These are phyloP conservation scores for Fusarium mundagurra DNA, from an alignment of 2,329 filamentous ascomycete species.

Conservation along the genomic window DNA sequence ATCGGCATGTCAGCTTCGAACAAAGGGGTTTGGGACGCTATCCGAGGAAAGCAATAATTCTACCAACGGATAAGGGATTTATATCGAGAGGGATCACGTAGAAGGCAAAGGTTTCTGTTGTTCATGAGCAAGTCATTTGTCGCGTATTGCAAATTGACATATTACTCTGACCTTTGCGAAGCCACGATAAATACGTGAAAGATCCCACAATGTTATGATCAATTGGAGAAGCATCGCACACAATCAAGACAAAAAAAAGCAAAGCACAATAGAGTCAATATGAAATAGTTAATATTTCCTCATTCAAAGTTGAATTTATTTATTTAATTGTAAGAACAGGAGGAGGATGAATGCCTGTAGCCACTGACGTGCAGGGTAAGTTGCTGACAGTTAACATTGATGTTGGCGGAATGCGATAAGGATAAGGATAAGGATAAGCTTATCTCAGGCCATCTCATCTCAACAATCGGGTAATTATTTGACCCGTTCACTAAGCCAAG, in stretches of 20 bases:
- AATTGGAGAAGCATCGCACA: accelerated
- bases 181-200: no score
- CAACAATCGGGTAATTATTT: background rate
- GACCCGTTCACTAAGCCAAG: background rate
- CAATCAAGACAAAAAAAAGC: accelerated
- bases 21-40: no score
- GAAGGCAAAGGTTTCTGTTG: accelerated
- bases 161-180: no score
- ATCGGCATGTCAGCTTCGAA: background rate
- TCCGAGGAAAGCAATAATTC: background rate
- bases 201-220: background rate
- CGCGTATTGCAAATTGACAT: accelerated
- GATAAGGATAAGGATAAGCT: background rate
- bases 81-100: accelerated
- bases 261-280: background rate
- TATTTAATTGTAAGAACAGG: background rate
- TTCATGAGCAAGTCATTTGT: no score
- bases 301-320: no score
- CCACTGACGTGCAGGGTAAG: background rate
- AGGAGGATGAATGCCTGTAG: background rate
- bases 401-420: background rate
- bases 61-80: background rate
- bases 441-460: background rate
- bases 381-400: background rate
- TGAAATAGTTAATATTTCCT: background rate